phyloP scores from a whole-genome alignment of 192 early-diverging fungal species.

The Podila epigama region DNA sequence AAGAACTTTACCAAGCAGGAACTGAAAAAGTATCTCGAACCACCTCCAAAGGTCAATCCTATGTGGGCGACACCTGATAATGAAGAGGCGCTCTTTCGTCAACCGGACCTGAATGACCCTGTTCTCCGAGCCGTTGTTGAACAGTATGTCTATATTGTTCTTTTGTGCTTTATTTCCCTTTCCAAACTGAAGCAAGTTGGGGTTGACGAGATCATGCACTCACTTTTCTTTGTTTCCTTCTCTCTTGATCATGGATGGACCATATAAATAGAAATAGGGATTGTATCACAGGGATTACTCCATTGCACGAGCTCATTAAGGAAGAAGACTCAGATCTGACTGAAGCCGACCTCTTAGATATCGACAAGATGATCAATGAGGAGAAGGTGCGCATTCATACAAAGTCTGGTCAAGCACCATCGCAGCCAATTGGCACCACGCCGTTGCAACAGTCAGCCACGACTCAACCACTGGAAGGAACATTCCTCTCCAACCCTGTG shows the following conservation, averaged over 20 bases:
- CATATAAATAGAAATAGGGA: constrained; percentile 10
- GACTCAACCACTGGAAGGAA: too few species aligned
- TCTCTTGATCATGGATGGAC: not conserved
- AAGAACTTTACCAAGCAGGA: constrained; percentile 56
- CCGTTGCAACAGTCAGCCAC: too few species aligned
- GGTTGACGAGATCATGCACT: too few species aligned
- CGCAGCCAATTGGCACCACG: not conserved
- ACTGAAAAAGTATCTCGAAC: constrained; percentile 62
- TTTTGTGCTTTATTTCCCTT: not conserved
- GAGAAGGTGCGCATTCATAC: constrained; percentile 19
- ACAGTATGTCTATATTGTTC: constrained; percentile 5
- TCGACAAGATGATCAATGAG: constrained; percentile 20
- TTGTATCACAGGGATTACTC: constrained; percentile 3
- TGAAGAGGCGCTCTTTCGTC: constrained; percentile 6
- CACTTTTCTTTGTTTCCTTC: not conserved
- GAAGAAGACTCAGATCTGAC: constrained; percentile 40
- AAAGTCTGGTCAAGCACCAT: not conserved
- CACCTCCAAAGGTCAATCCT: constrained; percentile 17
- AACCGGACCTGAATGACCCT: constrained; percentile 24
- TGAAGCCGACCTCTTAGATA: constrained; percentile 38
- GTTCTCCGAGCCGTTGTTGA: constrained; percentile 17
- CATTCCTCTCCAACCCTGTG: too few species aligned
- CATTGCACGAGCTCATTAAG: constrained; percentile 22
- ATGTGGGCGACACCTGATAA: constrained; percentile 16
- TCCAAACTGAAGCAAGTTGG: too few species aligned